Percentiles rank a stretch among this genome's conserved stretches.
Conservation (phyloP, 1,284 basidiomycete species). For the Ceratobasidium papillatum region DNA sequence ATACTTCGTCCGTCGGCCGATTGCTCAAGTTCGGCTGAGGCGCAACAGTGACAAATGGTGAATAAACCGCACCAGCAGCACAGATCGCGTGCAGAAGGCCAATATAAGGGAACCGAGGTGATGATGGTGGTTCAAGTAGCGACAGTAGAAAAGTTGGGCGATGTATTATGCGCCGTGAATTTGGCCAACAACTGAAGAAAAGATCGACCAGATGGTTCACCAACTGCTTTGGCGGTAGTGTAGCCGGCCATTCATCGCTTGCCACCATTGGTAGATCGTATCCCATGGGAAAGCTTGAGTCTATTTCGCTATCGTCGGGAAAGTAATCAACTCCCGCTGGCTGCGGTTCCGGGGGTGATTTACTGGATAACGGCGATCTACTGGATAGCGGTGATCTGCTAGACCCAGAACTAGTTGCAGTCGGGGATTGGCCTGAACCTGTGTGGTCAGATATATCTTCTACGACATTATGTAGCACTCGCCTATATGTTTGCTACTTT, state of each 20-base stretch:
- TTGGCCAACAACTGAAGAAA: constrained; percentile 31
- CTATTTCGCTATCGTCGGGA: background rate
- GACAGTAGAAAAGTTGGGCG: constrained; percentile 15
- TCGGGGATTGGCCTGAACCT: no score
- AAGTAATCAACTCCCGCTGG: background rate
- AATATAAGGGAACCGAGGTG: constrained; percentile 27
- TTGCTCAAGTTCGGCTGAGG: background rate
- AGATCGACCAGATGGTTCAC: constrained; percentile 19
- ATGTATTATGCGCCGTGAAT: constrained; percentile 25
- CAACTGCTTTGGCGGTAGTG: constrained; percentile 7
- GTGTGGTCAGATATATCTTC: background rate
- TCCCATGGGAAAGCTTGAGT: background rate
- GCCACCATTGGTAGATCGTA: background rate
- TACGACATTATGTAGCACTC: background rate
- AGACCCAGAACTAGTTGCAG: no score
- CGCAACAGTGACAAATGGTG: constrained; percentile 7
- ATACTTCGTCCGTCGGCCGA: background rate
- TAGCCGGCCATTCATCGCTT: constrained; percentile 3
- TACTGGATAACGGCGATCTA: background rate
- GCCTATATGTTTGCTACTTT: background rate
- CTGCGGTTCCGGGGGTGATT: background rate
- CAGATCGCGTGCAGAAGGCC: constrained; percentile 18
- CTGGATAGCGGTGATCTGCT: no score
- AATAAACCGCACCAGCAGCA: constrained; percentile 18
- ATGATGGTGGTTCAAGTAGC: constrained; percentile 18